Evolutionary conservation across 1,139 yeast species (phyloP).

Genomic region (Zygosaccharomyces sapae): DNA sequence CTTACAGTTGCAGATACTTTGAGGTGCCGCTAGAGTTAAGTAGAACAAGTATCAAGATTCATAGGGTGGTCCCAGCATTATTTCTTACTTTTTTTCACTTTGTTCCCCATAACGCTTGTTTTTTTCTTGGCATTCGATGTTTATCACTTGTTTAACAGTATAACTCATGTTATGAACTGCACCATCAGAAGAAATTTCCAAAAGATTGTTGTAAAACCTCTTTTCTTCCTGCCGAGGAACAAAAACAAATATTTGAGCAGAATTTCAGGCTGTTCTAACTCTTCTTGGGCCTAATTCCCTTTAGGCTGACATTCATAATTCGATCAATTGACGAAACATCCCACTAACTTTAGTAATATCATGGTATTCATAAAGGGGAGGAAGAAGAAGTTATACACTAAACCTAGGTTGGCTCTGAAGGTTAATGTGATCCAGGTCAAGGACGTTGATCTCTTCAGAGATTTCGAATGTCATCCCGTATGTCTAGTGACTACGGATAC

Average conservation of each 20-base stretch:
- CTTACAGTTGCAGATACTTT: too few species aligned
- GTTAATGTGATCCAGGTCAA: constrained; percentile 26
- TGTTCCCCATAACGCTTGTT: too few species aligned
- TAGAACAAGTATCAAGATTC: too few species aligned
- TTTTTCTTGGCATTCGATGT: constrained; percentile 3
- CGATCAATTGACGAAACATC: neutral
- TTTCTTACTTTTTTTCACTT: too few species aligned
- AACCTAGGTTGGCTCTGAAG: constrained; percentile 20
- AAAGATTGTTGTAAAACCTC: neutral
- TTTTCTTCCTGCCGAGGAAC: neutral
- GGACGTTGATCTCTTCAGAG: constrained; percentile 24
- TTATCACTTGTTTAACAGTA: constrained; percentile 1
- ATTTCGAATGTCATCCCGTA: constrained; percentile 31
- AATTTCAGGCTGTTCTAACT: neutral
- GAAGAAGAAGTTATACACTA: constrained; percentile 14
- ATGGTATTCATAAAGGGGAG: constrained; percentile 24
- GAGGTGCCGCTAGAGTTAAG: too few species aligned
- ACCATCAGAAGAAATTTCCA: neutral
- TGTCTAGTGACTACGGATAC: constrained; percentile 32
- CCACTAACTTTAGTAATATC: neutral
- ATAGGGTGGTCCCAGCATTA: too few species aligned
- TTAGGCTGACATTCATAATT: neutral
- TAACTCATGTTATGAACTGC: neutral
- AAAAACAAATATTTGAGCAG: neutral
- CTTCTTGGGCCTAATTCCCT: neutral